Evolutionary conservation across 2,329 filamentous ascomycete genomes (phyloP), one percentile per base, ranked within the genome.

Genomic region (Fusarium fujikuroi): DNA sequence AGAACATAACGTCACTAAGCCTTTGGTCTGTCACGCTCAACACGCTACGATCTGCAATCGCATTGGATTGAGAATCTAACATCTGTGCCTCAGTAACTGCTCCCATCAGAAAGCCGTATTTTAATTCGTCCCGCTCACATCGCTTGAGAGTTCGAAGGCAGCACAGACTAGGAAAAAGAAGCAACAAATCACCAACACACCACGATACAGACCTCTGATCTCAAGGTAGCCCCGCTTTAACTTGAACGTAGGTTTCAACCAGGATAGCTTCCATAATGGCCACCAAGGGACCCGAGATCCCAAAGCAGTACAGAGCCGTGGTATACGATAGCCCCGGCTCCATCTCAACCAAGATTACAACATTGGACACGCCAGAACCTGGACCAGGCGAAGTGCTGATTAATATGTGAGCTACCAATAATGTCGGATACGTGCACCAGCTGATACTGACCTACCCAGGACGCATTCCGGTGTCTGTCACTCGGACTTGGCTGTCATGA

Each of bases 111-210:
- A 7, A 1, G 1, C 12, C 28, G 18, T 21, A 8, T 46, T 19
- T 14, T 9, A 10, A 10, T 5, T 46, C 9, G 2, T 46, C 12
- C 43, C 2, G 7, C 0, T 25, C 7, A 5, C 18, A 10, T 46
- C 7, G 9, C 11, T 9, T 9, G 7, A 19, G 7, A 19, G 43
- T 3, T 1, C 8, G 0, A 46, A 30, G 19, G 16, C 7, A 16
- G 7, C 19, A 6, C 6, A 30, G 14, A n/a, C 44, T 11, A 15
- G 9, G 18, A 30, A 7, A 8, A 30, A 16, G 19, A 16, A 11
- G 7, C 1, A n/a, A 3, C 9, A 49, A 12, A 32, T 2, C 7
- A 12, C 15, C 21, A 49, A 9, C 15, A 16, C 9, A 18, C 16
- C 19, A 3, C 2, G 1, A 49, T 7, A 30, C 4, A 7, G 21